Evolutionary conservation across 257 asterid species (phyloP), one percentile per base, ranked within the genome.

Genomic region (Nicotiana attenuata): DNA sequence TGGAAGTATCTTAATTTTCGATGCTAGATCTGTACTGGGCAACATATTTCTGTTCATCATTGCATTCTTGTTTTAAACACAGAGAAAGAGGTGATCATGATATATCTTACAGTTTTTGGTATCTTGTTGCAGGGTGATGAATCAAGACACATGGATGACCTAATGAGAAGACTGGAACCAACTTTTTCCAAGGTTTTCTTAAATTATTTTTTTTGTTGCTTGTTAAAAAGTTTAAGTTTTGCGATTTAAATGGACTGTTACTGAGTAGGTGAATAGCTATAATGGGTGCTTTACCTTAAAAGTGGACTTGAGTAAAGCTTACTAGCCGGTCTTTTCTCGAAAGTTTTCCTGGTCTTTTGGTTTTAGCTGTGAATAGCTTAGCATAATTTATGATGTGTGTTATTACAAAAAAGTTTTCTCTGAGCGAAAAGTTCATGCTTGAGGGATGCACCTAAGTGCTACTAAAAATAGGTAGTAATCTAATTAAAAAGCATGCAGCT

Each of bases 141-240:
- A 73, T 88, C 98, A 75, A 84, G 82, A 53, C 92, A 88, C 56
- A 81, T 89, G 78, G 93, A 92, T 82, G 90, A 88, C 78, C 87
- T 90, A 80, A 80, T 90, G 47, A 88, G 78, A 80, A 88, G 92
- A 89, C 84, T 92, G 61, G 82, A 86, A 68, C 93, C 96, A 75
- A 82, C 90, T 86, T 83, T 88, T 86, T 92, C 94, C 17, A 89
- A 93, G 99, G 97, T 95, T 84, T 61, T 50, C 13, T 10, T 0
- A 3, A 20, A 85, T 82, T 85, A 77, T 83, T 81, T 83, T 80
- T 69, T 83, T 84, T 85, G 82, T 69, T 88, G 79, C 83, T 88
- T 81, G 24, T 16, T 47, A 26, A 50, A 26, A 78, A 81, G 61
- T 78, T 85, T 87, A 80, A 59, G 64, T 83, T 82, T 64, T 80